phyloP scores from a whole-genome alignment of 805 yeast species.

The Myxozyma lipomycoides region DNA sequence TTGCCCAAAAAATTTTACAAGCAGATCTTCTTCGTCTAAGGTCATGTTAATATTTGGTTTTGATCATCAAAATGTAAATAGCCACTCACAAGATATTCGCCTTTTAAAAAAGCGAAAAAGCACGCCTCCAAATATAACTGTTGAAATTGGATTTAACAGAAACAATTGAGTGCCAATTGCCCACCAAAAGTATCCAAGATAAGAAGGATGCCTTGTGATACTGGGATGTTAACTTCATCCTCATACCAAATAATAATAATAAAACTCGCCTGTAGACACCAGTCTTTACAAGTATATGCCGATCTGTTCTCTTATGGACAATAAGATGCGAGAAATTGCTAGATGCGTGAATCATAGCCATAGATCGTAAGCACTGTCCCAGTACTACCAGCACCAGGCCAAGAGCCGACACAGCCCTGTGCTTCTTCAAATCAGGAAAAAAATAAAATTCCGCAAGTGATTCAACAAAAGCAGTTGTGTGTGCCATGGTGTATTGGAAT shows the following conservation, averaged over 20 bases:
- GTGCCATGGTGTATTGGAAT: constrained; percentile 54
- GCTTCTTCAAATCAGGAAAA: constrained; percentile 41
- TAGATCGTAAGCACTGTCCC: constrained; percentile 68
- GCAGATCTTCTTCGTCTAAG: constrained; percentile 57
- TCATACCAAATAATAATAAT: background rate
- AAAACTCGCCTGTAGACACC: constrained; percentile 56
- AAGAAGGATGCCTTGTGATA: constrained; percentile 74
- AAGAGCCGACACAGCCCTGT: constrained; percentile 30
- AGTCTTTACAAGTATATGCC: constrained; percentile 64
- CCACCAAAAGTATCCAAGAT: constrained; percentile 91
- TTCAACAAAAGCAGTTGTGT: constrained; percentile 52
- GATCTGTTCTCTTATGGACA: constrained; percentile 47
- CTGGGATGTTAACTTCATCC: too few relatives aligned
- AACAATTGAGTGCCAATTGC: constrained; percentile 78
- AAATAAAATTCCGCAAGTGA: constrained; percentile 42
- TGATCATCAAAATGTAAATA: background rate
- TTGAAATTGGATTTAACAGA: constrained; percentile 61
- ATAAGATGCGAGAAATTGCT: constrained; percentile 80
- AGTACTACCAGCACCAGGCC: constrained; percentile 50
- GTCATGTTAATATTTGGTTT: background rate
- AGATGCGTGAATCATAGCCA: constrained; percentile 86
- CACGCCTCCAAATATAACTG: constrained; percentile 50
- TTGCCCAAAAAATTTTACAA: constrained; percentile 66
- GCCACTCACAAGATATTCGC: constrained; percentile 49
- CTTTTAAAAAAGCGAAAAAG: constrained; percentile 64